These are phyloP conservation scores for Diplodia scrobiculata DNA, from an alignment of 2,329 filamentous ascomycete species.

Conservation along the genomic window DNA sequence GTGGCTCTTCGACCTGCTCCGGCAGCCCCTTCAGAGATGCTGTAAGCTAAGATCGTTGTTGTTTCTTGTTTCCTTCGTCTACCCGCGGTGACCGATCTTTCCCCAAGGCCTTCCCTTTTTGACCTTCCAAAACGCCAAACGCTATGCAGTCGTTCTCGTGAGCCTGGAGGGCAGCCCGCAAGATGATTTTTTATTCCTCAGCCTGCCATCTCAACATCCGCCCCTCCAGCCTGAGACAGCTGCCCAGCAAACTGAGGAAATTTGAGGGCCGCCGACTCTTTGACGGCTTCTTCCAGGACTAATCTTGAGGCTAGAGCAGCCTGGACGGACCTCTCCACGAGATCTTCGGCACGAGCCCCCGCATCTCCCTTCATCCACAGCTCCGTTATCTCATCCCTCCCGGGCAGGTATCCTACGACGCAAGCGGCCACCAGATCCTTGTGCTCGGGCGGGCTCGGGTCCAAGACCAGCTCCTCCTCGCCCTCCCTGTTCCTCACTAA, in stretches of 20 bases:
- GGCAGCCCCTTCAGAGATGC: neutral
- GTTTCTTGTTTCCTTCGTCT: neutral
- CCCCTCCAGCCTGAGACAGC: neutral
- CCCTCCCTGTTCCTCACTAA: constrained; percentile 56
- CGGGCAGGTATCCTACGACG: constrained; percentile 85
- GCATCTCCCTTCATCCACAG: constrained; percentile 84
- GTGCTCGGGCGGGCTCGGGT: constrained; percentile 82
- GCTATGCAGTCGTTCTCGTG: constrained; percentile 14
- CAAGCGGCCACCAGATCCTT: constrained; percentile 76
- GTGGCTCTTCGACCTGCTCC: neutral
- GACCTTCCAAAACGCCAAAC: constrained; percentile 10
- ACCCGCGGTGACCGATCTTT: neutral
- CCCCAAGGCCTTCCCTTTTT: neutral
- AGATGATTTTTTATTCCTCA: neutral
- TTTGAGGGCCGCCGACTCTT: constrained; percentile 50
- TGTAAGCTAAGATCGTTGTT: no score
- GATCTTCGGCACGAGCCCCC: constrained; percentile 52
- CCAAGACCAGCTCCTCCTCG: constrained; percentile 60
- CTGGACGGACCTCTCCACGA: constrained; percentile 66
- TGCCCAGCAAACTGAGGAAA: constrained; percentile 32
- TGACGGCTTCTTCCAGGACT: constrained; percentile 63
- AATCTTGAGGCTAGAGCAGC: constrained; percentile 61
- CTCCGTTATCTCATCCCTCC: constrained; percentile 87
- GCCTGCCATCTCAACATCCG: constrained; percentile 27
- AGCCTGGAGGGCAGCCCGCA: neutral